phyloP scores from a whole-genome alignment of 495 filamentous ascomycete genomes.

The Aspergillus haitiensis region DNA sequence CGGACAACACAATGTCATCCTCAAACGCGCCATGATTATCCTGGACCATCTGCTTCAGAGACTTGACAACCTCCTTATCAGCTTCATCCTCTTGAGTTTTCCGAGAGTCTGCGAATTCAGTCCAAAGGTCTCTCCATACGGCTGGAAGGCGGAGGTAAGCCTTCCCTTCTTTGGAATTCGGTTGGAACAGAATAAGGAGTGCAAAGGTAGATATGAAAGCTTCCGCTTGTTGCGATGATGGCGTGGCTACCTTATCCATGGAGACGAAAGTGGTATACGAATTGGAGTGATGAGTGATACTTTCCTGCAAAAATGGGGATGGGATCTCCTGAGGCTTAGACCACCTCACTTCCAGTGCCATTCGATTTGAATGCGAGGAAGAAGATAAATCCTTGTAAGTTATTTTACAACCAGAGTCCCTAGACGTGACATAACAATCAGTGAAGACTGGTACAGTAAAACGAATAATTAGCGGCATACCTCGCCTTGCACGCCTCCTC shows the following conservation, averaged over 20 bases:
- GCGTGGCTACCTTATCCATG: constrained; percentile 75
- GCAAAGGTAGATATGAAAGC: constrained; percentile 79
- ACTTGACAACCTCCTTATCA: constrained; percentile 62
- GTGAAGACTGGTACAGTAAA: neutral
- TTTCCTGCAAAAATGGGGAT: constrained; percentile 37
- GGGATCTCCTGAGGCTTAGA: constrained; percentile 69
- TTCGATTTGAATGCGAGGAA: constrained; percentile 70
- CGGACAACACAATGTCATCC: constrained; percentile 72
- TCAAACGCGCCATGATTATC: constrained; percentile 50
- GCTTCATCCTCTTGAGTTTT: constrained; percentile 65
- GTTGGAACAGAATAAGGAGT: constrained; percentile 75
- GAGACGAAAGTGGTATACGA: constrained; percentile 55
- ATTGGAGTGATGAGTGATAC: constrained; percentile 45
- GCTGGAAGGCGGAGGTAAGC: constrained; percentile 73
- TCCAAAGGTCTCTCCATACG: constrained; percentile 83
- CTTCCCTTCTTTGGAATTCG: constrained; percentile 81
- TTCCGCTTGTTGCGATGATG: constrained; percentile 78
- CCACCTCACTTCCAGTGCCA: constrained; percentile 75
- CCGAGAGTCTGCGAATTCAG: constrained; percentile 68
- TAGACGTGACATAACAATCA: constrained; percentile 24
- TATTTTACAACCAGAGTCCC: constrained; percentile 66
- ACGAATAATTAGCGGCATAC: constrained; percentile 41
- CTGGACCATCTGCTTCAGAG: constrained; percentile 48
- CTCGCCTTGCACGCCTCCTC: constrained; percentile 86
- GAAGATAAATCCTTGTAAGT: constrained; percentile 66